Evolutionary conservation across 305 asterid species (phyloP).

Genomic region (Monarda citriodora): DNA sequence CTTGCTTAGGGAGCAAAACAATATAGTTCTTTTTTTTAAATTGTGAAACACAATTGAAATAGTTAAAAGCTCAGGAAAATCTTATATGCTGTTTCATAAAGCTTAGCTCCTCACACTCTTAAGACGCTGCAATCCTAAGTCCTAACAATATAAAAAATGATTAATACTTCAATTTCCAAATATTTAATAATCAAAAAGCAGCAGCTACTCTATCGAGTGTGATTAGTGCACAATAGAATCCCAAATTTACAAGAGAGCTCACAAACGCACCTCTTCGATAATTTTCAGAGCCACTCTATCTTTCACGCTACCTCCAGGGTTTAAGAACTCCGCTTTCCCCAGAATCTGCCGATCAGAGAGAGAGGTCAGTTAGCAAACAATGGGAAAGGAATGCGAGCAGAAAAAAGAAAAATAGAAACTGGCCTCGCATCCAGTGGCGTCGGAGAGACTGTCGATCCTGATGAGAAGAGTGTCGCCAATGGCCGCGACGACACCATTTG

Average conservation of each 20-base stretch:
- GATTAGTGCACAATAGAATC: not conserved
- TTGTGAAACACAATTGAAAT: no score
- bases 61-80: no score
- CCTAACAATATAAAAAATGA: no score
- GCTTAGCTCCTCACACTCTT: no score
- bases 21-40: no score
- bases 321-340: slow-evolving; percentile 95
- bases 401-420: not conserved
- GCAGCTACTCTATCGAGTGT: not conserved
- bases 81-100: no score
- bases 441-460: slow-evolving; percentile 89
- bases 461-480: slow-evolving; percentile 93
- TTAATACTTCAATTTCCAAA: slow-evolving; percentile 8
- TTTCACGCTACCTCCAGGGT: slow-evolving; percentile 98
- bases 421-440: slow-evolving; percentile 94
- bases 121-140: no score
- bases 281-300: slow-evolving; percentile 94
- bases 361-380: not conserved
- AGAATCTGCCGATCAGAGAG: slow-evolving; percentile 50
- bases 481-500: slow-evolving; percentile 82
- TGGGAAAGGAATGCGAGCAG: not conserved
- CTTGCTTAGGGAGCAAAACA: no score
- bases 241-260: not conserved
- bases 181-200: slow-evolving; percentile 6
- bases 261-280: slow-evolving; percentile 74